Percentiles rank a stretch among this genome's conserved stretches.
These are phyloP conservation scores for Dioscorea dumetorum DNA, from an alignment of 106 monocot species.

Conservation along the genomic window DNA sequence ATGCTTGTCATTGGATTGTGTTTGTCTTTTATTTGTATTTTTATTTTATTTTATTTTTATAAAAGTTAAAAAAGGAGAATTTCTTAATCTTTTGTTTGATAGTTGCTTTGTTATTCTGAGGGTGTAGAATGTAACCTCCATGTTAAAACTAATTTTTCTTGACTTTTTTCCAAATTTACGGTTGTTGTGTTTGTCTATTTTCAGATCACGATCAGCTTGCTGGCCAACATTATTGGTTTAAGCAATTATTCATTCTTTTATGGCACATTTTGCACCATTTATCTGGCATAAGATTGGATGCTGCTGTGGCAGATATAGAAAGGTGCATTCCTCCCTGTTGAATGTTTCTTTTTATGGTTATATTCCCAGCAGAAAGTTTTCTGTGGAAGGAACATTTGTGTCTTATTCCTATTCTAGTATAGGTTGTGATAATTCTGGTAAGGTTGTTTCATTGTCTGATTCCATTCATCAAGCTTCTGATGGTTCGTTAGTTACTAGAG, in stretches of 20 bases:
- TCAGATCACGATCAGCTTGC: no score
- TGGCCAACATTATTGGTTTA: no score
- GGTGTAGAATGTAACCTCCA: no score
- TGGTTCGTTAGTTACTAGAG: conserved; percentile 8
- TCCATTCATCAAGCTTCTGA: background rate
- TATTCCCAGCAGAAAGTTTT: background rate
- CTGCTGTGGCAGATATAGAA: background rate
- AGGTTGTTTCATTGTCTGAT: background rate
- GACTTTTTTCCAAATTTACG: no score
- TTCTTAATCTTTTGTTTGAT: no score
- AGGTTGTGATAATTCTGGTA: background rate
- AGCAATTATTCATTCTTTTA: background rate
- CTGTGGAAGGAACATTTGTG: background rate
- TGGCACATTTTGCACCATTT: background rate
- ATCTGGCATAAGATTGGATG: background rate
- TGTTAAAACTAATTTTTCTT: no score
- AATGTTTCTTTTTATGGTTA: background rate
- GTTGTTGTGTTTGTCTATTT: no score
- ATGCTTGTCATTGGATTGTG: no score
- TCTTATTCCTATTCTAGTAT: background rate
- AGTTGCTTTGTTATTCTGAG: no score
- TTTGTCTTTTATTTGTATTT: no score
- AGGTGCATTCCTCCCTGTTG: background rate
- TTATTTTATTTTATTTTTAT: no score
- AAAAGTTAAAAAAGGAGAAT: no score